phyloP scores from a whole-genome alignment of 345 rosid genomes.

The Hibiscus tridactylites region DNA sequence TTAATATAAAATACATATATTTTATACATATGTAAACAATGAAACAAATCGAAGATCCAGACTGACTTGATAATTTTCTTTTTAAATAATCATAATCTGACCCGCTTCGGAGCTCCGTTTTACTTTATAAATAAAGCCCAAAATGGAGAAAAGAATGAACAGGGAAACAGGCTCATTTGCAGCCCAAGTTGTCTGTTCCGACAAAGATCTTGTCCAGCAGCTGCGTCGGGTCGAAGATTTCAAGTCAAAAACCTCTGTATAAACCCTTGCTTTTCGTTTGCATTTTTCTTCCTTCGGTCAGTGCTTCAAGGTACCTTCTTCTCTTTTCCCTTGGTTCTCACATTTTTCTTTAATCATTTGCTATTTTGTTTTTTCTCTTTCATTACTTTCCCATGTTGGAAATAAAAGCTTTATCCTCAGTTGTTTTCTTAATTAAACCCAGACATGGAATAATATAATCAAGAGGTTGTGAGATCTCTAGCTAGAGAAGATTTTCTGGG shows the following conservation, averaged over 20 bases:
- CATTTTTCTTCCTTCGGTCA: not conserved
- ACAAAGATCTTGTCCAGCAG: not conserved
- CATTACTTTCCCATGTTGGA: not conserved
- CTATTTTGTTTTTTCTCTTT: not conserved
- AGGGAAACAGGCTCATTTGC: not conserved
- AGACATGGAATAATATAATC: not conserved
- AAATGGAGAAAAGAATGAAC: too few species aligned
- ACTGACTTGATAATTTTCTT: too few species aligned
- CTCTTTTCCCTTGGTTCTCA: not conserved
- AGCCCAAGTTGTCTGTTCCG: not conserved
- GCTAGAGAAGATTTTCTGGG: not conserved
- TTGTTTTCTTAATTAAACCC: not conserved
- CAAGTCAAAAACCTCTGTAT: not conserved
- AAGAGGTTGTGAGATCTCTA: not conserved
- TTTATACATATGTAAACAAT: too few species aligned
- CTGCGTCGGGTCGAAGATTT: not conserved
- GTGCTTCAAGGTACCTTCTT: not conserved
- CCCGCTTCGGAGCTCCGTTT: too few species aligned
- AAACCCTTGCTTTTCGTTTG: not conserved
- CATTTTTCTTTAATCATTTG: not conserved
- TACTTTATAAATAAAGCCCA: too few species aligned
- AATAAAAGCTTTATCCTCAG: too few species aligned
- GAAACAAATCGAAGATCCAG: too few species aligned
- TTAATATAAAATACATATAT: too few species aligned
- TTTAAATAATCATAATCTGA: too few species aligned